These are phyloP conservation scores for Atractiella rhizophila DNA, from an alignment of 768 basidiomycete species.

Conservation along the genomic window DNA sequence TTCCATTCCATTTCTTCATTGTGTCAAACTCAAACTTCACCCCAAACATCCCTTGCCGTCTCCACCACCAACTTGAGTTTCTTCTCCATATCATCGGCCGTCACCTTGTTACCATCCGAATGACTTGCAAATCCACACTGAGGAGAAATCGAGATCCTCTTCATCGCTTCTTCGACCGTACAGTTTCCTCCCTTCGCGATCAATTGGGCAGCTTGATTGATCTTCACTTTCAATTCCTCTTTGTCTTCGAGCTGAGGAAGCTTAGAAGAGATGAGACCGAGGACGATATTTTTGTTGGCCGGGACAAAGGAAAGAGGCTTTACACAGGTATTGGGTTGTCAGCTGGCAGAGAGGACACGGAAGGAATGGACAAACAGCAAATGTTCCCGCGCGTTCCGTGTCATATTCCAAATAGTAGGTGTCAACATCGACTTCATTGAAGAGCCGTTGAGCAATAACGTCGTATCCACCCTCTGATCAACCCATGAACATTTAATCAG, in stretches of 20 bases:
- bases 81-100: conserved; percentile 6
- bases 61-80: conserved; percentile 8
- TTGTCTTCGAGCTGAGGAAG: conserved; percentile 29
- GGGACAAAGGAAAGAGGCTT: conserved; percentile 17
- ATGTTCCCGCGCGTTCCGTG: conserved; percentile 17
- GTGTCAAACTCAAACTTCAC: too few species aligned
- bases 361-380: conserved; percentile 14
- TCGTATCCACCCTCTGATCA: conserved; percentile 19
- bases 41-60: conserved; percentile 14
- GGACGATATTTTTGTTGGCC: conserved; percentile 14
- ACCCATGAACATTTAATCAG: background rate
- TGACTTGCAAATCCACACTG: conserved; percentile 40
- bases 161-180: conserved; percentile 29
- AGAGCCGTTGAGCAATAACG: conserved; percentile 18
- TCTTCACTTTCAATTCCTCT: conserved; percentile 29
- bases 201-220: conserved; percentile 32
- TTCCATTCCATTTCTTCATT: too few species aligned
- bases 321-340: too few species aligned
- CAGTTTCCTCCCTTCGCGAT: conserved; percentile 26
- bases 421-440: conserved; percentile 12
- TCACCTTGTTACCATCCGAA: conserved; percentile 18
- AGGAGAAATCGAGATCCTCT: conserved; percentile 35
- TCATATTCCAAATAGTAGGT: conserved; percentile 19
- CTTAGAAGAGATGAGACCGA: conserved; percentile 18
- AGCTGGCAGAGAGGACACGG: background rate